phyloP scores from a whole-genome alignment of 2,329 filamentous ascomycete genomes.

The Pseudogymnoascus sp. region DNA sequence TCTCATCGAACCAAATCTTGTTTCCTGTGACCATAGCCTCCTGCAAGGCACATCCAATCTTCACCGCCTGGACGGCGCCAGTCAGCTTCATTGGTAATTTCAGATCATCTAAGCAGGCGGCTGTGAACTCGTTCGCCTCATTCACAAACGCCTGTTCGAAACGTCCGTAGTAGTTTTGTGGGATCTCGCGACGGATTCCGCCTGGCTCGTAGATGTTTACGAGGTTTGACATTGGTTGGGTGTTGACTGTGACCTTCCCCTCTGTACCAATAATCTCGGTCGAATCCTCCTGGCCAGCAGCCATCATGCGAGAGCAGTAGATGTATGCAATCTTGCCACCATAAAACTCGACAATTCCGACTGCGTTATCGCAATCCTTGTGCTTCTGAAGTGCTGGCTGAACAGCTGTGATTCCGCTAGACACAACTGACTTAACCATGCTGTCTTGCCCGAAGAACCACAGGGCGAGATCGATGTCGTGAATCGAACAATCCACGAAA shows the following conservation, averaged over 20 bases:
- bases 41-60: conserved; percentile 53
- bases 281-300: conserved; percentile 57
- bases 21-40: conserved; percentile 46
- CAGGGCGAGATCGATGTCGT: conserved; percentile 7
- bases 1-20: conserved; percentile 52
- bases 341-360: conserved; percentile 61
- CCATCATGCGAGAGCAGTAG: conserved; percentile 59
- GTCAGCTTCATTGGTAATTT: conserved; percentile 47
- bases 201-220: conserved; percentile 46
- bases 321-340: conserved; percentile 56
- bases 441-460: conserved; percentile 19
- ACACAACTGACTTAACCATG: neutral
- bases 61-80: conserved; percentile 50
- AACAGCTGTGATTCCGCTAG: conserved; percentile 45
- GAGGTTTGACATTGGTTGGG: conserved; percentile 47
- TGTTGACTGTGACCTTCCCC: conserved; percentile 55
- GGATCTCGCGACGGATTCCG: conserved; percentile 52
- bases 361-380: conserved; percentile 54
- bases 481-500: neutral
- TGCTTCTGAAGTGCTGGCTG: conserved; percentile 49
- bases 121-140: conserved; percentile 56
- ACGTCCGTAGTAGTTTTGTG: conserved; percentile 53
- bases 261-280: conserved; percentile 60
- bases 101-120: conserved; percentile 49
- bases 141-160: conserved; percentile 55